Evolutionary conservation across 2,329 filamentous ascomycete genomes (phyloP).

Genomic region (Keithomyces neogunnii): DNA sequence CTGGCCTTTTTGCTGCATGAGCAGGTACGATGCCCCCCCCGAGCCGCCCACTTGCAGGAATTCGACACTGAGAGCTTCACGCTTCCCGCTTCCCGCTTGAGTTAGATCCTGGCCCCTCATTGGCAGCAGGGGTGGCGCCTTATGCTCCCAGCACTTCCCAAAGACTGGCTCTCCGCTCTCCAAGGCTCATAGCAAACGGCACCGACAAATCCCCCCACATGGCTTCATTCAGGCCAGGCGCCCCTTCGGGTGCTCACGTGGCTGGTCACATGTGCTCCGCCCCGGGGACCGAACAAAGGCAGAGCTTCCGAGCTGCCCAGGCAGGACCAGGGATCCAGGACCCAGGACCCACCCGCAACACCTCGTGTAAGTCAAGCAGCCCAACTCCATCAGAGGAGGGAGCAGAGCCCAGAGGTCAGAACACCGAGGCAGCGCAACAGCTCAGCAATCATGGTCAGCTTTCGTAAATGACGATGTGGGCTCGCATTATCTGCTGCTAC

Average conservation of each 20-base stretch:
- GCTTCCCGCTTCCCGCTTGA: background rate
- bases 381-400: conserved; percentile 4
- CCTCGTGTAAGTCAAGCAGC: conserved; percentile 7
- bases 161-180: too few species aligned
- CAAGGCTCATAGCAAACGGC: too few species aligned
- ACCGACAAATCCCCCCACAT: too few species aligned
- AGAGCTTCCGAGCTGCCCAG: too few species aligned
- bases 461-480: background rate
- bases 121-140: too few species aligned
- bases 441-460: background rate
- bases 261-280: background rate
- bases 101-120: background rate
- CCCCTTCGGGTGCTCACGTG: conserved; percentile 1
- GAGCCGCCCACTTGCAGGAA: conserved; percentile 1
- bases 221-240: too few species aligned
- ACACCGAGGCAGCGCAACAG: conserved; percentile 3
- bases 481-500: background rate
- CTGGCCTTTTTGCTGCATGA: conserved; percentile 11
- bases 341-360: conserved; percentile 1
- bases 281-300: background rate
- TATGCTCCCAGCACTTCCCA: too few species aligned
- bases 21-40: too few species aligned
- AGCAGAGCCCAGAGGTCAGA: background rate
- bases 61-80: background rate
- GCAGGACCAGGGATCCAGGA: too few species aligned